Evolutionary conservation across 2,329 filamentous ascomycete genomes (phyloP).

Genomic region (Arachnomyces sp.): DNA sequence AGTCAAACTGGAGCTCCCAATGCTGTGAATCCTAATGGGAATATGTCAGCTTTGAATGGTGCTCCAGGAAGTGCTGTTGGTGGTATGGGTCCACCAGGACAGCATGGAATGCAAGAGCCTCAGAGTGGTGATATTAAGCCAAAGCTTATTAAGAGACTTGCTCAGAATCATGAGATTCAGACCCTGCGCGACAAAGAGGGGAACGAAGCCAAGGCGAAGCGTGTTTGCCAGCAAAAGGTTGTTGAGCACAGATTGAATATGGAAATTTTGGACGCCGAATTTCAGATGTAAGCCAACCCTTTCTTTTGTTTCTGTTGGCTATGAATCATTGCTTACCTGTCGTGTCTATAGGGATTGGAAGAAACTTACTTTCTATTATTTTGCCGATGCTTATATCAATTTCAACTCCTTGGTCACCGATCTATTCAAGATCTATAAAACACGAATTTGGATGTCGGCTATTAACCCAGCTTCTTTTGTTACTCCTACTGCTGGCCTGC

Average conservation of each 20-base stretch:
- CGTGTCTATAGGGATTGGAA: conserved; percentile 74
- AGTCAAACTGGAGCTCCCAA: conserved; percentile 42
- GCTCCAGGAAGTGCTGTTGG: conserved; percentile 65
- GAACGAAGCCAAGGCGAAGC: conserved; percentile 94
- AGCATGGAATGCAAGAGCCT: conserved; percentile 66
- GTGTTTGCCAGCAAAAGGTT: conserved; percentile 93
- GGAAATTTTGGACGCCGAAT: conserved; percentile 98
- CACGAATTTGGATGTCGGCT: conserved; percentile 98
- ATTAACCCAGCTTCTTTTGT: conserved; percentile 96
- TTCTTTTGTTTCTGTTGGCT: conserved; percentile 5
- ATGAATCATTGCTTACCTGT: conserved; percentile 8
- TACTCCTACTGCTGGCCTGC: conserved; percentile 64
- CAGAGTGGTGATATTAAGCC: conserved; percentile 74
- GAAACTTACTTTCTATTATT: conserved; percentile 98
- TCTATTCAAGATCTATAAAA: conserved; percentile 98
- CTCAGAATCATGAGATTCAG: conserved; percentile 83
- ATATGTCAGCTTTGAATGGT: conserved; percentile 57
- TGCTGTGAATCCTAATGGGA: conserved; percentile 40
- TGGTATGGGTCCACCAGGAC: conserved; percentile 67
- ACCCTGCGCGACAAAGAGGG: conserved; percentile 91
- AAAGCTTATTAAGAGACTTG: conserved; percentile 92
- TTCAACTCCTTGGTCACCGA: conserved; percentile 97
- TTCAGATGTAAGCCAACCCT: conserved; percentile 74
- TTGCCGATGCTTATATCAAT: conserved; percentile 96
- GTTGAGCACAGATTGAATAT: conserved; percentile 90